Evolutionary conservation across 2,329 filamentous ascomycete genomes (phyloP).

Genomic region (Alternaria postmessia): DNA sequence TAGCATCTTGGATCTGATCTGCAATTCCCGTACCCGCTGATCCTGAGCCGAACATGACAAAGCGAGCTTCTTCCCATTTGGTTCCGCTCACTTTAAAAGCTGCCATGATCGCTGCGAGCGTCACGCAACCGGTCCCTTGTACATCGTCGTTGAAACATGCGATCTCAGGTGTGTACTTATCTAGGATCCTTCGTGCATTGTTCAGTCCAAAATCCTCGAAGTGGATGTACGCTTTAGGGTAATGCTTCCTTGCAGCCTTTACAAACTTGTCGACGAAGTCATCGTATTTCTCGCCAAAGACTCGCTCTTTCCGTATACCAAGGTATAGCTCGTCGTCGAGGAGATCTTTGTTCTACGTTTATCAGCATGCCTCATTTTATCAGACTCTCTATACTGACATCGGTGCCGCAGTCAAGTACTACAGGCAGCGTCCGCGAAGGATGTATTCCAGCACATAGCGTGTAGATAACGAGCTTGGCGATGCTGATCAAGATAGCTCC

Average conservation of each 20-base stretch:
- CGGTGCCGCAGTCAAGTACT: conserved; percentile 84
- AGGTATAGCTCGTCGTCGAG: conserved; percentile 82
- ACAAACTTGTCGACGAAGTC: conserved; percentile 80
- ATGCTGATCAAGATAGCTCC: conserved; percentile 85
- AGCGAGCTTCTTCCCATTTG: conserved; percentile 71
- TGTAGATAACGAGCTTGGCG: conserved; percentile 83
- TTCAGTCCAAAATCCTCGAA: conserved; percentile 86
- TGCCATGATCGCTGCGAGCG: conserved; percentile 81
- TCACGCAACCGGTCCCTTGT: conserved; percentile 88
- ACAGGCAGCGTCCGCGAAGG: conserved; percentile 80
- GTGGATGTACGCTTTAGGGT: conserved; percentile 83
- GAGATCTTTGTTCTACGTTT: conserved; percentile 69
- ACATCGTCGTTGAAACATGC: conserved; percentile 93
- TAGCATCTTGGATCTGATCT: conserved; percentile 82
- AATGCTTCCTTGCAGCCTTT: conserved; percentile 70
- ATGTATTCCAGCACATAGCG: conserved; percentile 86
- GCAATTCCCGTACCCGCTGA: conserved; percentile 87
- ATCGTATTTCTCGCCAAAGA: conserved; percentile 77
- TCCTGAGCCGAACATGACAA: conserved; percentile 82
- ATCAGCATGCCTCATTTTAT: conserved; percentile 10
- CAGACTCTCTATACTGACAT: conserved; percentile 54
- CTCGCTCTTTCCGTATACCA: conserved; percentile 72
- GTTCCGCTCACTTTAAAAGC: conserved; percentile 73
- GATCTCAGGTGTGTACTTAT: conserved; percentile 75
- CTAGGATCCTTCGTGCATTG: conserved; percentile 79